These are phyloP conservation scores for Penicilliopsis zonata DNA, from an alignment of 495 filamentous ascomycete genomes.

Conservation along the genomic window DNA sequence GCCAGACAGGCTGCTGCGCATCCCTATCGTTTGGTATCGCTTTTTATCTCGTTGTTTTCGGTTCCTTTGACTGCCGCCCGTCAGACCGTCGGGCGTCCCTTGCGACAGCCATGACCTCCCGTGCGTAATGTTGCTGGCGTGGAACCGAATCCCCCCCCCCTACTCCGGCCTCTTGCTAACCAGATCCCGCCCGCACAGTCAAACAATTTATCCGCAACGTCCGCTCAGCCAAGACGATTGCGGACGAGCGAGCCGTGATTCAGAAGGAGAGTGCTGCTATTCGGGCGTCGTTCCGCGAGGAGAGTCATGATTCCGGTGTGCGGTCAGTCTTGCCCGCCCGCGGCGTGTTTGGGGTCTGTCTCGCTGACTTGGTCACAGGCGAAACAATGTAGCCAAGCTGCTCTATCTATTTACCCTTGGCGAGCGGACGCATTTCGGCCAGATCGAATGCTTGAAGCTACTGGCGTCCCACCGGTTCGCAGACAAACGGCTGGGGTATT, in stretches of 20 bases:
- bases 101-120: slow-evolving; percentile 52
- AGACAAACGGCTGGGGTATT: slow-evolving; percentile 91
- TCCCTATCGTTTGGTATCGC: slow-evolving; percentile 3
- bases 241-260: slow-evolving; percentile 93
- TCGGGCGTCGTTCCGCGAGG: slow-evolving; percentile 90
- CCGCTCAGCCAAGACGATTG: slow-evolving; percentile 94
- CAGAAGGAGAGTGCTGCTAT: slow-evolving; percentile 98
- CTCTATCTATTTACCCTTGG: slow-evolving; percentile 98
- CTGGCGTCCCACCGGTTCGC: slow-evolving; percentile 94
- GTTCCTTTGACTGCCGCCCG: slow-evolving; percentile 13
- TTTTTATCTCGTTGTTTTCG: slow-evolving; percentile 8
- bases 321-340: slow-evolving; percentile 41
- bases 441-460: slow-evolving; percentile 98
- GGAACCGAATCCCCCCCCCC: not conserved
- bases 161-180: slow-evolving; percentile 1
- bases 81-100: slow-evolving; percentile 25
- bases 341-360: slow-evolving; percentile 1
- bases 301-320: slow-evolving; percentile 81
- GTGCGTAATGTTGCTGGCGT: slow-evolving; percentile 36
- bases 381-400: slow-evolving; percentile 98
- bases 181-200: slow-evolving; percentile 40
- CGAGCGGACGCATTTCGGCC: slow-evolving; percentile 95
- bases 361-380: slow-evolving; percentile 40
- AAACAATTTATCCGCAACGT: slow-evolving; percentile 99
- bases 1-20: slow-evolving; percentile 9